Base-by-base conservation (phyloP, 2,329 filamentous ascomycete species). In the Capronia coronata region DNA sequence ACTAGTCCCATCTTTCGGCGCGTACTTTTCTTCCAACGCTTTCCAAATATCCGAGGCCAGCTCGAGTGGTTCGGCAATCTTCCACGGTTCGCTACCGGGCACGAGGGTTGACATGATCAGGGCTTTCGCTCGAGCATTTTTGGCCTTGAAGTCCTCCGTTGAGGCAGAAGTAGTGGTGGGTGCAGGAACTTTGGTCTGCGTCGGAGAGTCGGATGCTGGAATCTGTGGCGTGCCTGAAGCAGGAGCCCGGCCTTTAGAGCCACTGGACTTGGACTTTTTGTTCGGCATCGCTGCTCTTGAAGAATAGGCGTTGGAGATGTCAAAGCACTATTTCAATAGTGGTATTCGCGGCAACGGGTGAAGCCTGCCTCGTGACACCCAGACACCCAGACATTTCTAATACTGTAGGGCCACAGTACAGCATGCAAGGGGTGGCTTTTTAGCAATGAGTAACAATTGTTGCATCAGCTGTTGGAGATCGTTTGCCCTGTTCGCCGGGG, bases 51-150 rank as follows among this genome's bases (percentile, higher is more conserved):
- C 53, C 14, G 53, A 49, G 16, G 55, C 55, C 9, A 54, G 44
- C 40, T 56, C 51, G 21, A 54, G 44, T 13, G 48, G 44, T 35
- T 58, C 54, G n/a, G 56, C 56, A 19, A 58, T 54, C 46, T 52
- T 56, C 51, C 51, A 56, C 19, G 56, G 43, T 30, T 58, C 56
- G 21, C 45, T 50, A n/a, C 54, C 56, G 2, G 56, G 56, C 2
- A 51, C 51, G 30, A 58, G 44, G n/a, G 56, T 54, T n/a, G 53
- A 54, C 56, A 56, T 52, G 43, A 58, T 54, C 2, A 58, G 46
- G n/a, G 45, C 50, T 46, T 56, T 58, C 9, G 50, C 50, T 3
- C 46, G 50, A 35, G 54, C 48, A 35, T 58, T 56, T 46, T 56
- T 49, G 2, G 40, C 35, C 47, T 41, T 43, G 38, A 51, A 53